phyloP scores from a whole-genome alignment of 805 yeast genomes.

The Lachancea waltii region DNA sequence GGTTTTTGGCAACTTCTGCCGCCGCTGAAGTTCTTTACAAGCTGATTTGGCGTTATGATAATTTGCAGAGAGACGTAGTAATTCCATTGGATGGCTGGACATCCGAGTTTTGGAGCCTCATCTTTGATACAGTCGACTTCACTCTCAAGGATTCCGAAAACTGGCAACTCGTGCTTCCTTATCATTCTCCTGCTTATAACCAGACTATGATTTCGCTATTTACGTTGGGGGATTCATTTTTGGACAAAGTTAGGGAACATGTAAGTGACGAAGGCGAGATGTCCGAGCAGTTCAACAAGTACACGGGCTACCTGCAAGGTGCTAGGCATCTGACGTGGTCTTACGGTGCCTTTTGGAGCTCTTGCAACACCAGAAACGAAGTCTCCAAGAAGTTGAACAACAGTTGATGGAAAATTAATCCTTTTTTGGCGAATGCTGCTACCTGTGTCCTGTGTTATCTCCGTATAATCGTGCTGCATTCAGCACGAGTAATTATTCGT shows the following conservation, averaged over 20 bases:
- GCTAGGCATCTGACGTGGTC: conserved; percentile 90
- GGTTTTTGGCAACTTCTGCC: conserved; percentile 76
- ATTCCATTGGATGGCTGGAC: conserved; percentile 27
- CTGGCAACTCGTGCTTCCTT: conserved; percentile 23
- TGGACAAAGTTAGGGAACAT: conserved; percentile 52
- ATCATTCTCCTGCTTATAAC: conserved; percentile 37
- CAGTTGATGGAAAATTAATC: background rate
- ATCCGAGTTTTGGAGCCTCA: conserved; percentile 24
- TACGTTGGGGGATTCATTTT: conserved; percentile 59
- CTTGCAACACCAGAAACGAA: conserved; percentile 56
- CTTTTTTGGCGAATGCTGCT: no score
- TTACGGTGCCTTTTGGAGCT: conserved; percentile 68
- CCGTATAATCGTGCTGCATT: no score
- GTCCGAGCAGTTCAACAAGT: conserved; percentile 83
- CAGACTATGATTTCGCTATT: conserved; percentile 42
- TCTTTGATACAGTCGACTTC: conserved; percentile 14
- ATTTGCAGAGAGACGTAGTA: conserved; percentile 38
- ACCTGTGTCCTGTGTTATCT: no score
- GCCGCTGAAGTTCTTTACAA: conserved; percentile 60
- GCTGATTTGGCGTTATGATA: conserved; percentile 41
- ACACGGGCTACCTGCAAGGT: conserved; percentile 81
- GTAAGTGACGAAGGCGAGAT: conserved; percentile 60
- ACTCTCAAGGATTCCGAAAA: conserved; percentile 7
- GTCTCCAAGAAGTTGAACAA: conserved; percentile 13
- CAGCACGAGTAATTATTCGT: background rate